Evolutionary conservation across 192 early-diverging fungal genomes (phyloP), one percentile per base, ranked within the genome.

Genomic region (Coemansia sp.): DNA sequence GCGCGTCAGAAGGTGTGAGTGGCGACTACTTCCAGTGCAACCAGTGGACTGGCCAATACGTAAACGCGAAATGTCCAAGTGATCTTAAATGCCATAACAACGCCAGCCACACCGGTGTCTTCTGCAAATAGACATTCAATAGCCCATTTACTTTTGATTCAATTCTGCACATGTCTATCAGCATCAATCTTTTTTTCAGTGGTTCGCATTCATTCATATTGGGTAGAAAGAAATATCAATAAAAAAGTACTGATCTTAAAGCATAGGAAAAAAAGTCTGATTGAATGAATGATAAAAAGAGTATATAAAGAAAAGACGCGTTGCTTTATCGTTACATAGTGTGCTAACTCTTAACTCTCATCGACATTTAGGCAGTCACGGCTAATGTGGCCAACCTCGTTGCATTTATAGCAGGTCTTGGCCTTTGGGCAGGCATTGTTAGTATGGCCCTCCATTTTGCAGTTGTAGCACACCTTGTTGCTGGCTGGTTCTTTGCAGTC

Each of bases 401-500:
- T 62, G 74, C 84, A 87, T 47, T 71, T 79, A 72, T 76, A 73
- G 68, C 85, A 84, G 43, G 41, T 51, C 32, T 62, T 51, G 6
- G 32, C 41, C 59, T 72, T 26, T 32, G 82, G 62, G 76, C 87
- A 88, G 32, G 84, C 67, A 16, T 75, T 67, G 57, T 57, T 63
- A 62, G 80, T 72, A 65, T 88, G 87, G 46, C 74, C 87, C 5
- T 72, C 60, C 42, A 71, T 21, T 12, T 68, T 56, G 68, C 87
- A 88, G 74, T 83, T 85, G 73, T 84, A 79, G 83, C 87, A 88
- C 8, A 69, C 61, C 73, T 68, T 83, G 66, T 32, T 32, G 4
- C 32, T 32, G 56, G 73, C 71, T 65, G 66, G 58, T 61, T 41
- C 19, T 61, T 61, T 57, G 82, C 66, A 2, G 67, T 80, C 76